Evolutionary conservation across 2,329 filamentous ascomycete genomes (phyloP).

Genomic region (Fusarium vanettenii): DNA sequence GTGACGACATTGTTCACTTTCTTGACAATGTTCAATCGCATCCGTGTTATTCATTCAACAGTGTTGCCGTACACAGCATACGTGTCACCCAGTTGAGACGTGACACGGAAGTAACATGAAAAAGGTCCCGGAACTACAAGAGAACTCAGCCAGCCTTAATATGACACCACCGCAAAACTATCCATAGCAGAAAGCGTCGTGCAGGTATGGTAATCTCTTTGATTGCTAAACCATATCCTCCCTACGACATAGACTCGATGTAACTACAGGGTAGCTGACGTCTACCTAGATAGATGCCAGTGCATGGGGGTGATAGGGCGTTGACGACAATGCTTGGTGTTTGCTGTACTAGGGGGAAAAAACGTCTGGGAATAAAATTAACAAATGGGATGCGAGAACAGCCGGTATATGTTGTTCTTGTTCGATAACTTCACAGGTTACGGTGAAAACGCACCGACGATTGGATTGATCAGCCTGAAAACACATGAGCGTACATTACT

Average conservation of each 20-base stretch:
- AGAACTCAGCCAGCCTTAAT: background rate
- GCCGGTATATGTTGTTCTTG: background rate
- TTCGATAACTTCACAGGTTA: background rate
- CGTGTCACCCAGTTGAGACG: background rate
- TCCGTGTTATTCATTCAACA: background rate
- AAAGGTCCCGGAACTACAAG: background rate
- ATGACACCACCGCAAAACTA: background rate
- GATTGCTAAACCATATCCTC: background rate
- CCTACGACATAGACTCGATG: rapidly evolving
- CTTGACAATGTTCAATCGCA: background rate
- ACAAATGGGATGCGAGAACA: background rate
- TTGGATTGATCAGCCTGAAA: no score
- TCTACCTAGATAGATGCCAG: background rate
- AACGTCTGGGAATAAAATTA: background rate
- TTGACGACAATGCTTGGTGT: background rate
- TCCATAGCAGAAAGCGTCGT: background rate
- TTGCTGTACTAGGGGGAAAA: background rate
- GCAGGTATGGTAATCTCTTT: background rate
- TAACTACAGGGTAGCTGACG: background rate
- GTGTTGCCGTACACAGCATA: background rate
- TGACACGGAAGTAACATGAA: background rate
- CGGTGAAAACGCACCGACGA: no score
- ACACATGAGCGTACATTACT: no score
- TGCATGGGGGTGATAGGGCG: background rate
- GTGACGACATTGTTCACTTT: background rate